Percentiles rank a stretch among this genome's conserved stretches.
Evolutionary conservation across 805 yeast species (phyloP).

Genomic region (Trichomonascus vanleenenianus): DNA sequence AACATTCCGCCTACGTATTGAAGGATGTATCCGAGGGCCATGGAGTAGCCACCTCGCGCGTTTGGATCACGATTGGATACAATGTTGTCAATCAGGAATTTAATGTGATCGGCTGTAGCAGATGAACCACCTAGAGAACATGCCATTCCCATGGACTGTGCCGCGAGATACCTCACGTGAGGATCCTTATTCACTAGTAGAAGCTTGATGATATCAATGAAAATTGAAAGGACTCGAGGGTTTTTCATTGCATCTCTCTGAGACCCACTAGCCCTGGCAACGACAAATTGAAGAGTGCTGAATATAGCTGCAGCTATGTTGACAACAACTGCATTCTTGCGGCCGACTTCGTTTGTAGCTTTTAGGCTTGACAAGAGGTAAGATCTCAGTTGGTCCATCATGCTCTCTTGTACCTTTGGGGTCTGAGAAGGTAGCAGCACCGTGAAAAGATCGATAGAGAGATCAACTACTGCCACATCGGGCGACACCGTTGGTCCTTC

Average conservation of each 20-base stretch:
- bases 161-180: slow-evolving; percentile 39
- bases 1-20: slow-evolving; percentile 32
- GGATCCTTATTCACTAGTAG: slow-evolving; percentile 35
- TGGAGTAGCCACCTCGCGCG: slow-evolving; percentile 50
- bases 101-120: slow-evolving; percentile 35
- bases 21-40: slow-evolving; percentile 42
- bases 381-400: slow-evolving; percentile 71
- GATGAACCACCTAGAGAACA: slow-evolving; percentile 24
- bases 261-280: background rate
- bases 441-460: slow-evolving; percentile 70
- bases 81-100: slow-evolving; percentile 54
- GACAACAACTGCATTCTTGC: slow-evolving; percentile 44
- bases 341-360: slow-evolving; percentile 11
- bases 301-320: slow-evolving; percentile 62
- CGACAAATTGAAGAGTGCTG: slow-evolving; percentile 34
- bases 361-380: slow-evolving; percentile 27
- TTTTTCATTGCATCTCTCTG: slow-evolving; percentile 24
- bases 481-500: slow-evolving; percentile 9
- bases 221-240: slow-evolving; percentile 35
- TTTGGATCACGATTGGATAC: slow-evolving; percentile 59
- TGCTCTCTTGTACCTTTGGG: slow-evolving; percentile 73
- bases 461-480: slow-evolving; percentile 55
- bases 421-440: slow-evolving; percentile 63
- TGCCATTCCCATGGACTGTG: slow-evolving; percentile 53
- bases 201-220: slow-evolving; percentile 44